Conservation (phyloP, 305 asterid genomes). For the Caryopteris hybrid region DNA sequence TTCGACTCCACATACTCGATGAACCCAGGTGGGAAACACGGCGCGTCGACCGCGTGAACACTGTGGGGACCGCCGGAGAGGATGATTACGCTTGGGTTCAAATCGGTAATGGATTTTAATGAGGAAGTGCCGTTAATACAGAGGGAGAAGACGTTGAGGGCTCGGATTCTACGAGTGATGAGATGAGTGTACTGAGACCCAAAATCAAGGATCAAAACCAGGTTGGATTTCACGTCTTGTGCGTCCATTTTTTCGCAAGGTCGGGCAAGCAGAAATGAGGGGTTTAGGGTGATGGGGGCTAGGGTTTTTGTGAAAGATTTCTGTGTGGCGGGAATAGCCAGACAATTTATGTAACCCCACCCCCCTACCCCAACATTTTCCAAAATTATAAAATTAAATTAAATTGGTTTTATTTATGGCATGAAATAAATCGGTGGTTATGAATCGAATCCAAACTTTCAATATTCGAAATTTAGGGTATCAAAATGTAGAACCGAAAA, state of each 20-base stretch:
- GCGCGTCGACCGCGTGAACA: constrained; percentile 69
- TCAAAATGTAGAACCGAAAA: too few species aligned
- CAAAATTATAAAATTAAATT: too few species aligned
- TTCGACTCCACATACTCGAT: constrained; percentile 54
- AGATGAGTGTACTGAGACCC: constrained; percentile 98
- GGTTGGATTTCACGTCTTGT: constrained; percentile 51
- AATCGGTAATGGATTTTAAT: constrained; percentile 52
- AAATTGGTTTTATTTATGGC: too few species aligned
- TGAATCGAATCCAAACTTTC: too few species aligned
- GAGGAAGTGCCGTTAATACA: constrained; percentile 80
- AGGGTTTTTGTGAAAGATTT: constrained; percentile 46
- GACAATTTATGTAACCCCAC: background rate
- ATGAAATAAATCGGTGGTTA: too few species aligned
- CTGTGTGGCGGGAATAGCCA: constrained; percentile 49
- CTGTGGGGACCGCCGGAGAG: constrained; percentile 99
- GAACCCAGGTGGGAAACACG: constrained; percentile 69
- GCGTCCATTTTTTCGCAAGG: constrained; percentile 42
- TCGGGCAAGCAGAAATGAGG: background rate
- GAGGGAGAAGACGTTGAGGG: constrained; percentile 74
- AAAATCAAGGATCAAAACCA: constrained; percentile 75
- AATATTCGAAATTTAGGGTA: too few species aligned
- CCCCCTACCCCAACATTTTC: too few species aligned
- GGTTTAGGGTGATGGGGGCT: constrained; percentile 34
- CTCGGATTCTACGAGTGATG: constrained; percentile 90
- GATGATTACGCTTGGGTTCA: constrained; percentile 63